Conservation (phyloP, 352 stramenopile species). For the Globisporangium uncinulatum region DNA sequence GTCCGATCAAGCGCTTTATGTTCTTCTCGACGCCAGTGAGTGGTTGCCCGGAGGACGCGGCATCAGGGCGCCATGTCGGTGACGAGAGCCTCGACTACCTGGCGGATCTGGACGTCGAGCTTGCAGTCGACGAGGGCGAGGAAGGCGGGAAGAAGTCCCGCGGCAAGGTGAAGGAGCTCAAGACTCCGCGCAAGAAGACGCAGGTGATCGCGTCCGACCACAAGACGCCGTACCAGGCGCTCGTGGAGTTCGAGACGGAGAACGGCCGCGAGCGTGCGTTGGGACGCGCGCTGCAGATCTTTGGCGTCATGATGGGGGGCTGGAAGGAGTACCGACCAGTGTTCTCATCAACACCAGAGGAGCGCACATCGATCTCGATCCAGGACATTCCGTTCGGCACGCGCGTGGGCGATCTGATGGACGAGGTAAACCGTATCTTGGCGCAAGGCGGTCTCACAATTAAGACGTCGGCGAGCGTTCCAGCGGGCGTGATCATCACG, state of each 20-base stretch:
- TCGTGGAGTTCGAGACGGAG: conserved; percentile 69
- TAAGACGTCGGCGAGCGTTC: conserved; percentile 29
- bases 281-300: conserved; percentile 79
- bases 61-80: conserved; percentile 11
- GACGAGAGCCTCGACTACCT: conserved; percentile 27
- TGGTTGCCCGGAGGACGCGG: conserved; percentile 38
- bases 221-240: conserved; percentile 61
- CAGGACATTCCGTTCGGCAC: conserved; percentile 79
- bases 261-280: conserved; percentile 44
- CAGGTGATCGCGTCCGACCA: conserved; percentile 75
- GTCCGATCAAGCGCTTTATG: conserved; percentile 59
- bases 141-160: conserved; percentile 17
- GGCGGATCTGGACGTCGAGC: conserved; percentile 26
- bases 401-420: conserved; percentile 46
- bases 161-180: conserved; percentile 20
- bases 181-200: conserved; percentile 45
- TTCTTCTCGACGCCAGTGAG: conserved; percentile 64
- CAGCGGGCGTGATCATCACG: conserved; percentile 20
- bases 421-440: conserved; percentile 55
- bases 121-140: conserved; percentile 16
- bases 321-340: conserved; percentile 80
- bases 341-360: conserved; percentile 49
- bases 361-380: conserved; percentile 53
- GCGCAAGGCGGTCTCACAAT: conserved; percentile 34
- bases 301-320: conserved; percentile 83